These are phyloP conservation scores for Trametes cinnabarina DNA, from an alignment of 768 basidiomycete species.

Conservation along the genomic window DNA sequence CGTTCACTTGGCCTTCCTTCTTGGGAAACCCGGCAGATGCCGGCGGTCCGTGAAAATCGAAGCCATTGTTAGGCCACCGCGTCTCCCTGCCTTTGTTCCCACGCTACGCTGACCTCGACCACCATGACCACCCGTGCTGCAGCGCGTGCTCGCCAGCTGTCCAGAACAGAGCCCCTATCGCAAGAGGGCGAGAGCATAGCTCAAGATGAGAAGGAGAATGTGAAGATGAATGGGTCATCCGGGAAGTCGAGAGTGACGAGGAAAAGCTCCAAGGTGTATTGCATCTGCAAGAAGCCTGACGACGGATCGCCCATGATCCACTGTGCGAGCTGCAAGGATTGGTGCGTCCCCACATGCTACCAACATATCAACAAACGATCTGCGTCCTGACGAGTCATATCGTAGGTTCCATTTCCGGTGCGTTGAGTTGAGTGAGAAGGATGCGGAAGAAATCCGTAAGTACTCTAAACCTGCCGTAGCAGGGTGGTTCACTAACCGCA, in stretches of 20 bases:
- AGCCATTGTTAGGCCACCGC: constrained; percentile 3
- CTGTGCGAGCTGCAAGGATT: constrained; percentile 69
- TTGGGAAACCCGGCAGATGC: background rate
- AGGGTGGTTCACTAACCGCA: background rate
- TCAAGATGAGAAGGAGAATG: constrained; percentile 22
- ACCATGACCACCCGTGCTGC: constrained; percentile 18
- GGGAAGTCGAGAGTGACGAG: constrained; percentile 20
- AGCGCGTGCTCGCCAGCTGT: constrained; percentile 1
- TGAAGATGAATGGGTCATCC: constrained; percentile 13
- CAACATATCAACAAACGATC: background rate
- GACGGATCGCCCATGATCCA: constrained; percentile 81
- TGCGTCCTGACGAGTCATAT: background rate
- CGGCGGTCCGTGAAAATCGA: background rate
- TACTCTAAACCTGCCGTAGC: constrained; percentile 20
- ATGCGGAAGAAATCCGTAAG: constrained; percentile 81
- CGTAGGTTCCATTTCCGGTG: constrained; percentile 84
- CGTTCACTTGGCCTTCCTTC: background rate
- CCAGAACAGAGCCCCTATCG: background rate
- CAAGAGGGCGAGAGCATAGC: background rate
- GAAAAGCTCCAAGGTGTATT: constrained; percentile 39
- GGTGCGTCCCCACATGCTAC: constrained; percentile 42
- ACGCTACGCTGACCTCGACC: constrained; percentile 5
- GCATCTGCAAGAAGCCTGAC: constrained; percentile 66
- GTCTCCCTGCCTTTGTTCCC: background rate
- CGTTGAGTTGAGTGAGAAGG: constrained; percentile 55